phyloP scores from a whole-genome alignment of 2,329 filamentous ascomycete genomes.

The Trichoderma breve region DNA sequence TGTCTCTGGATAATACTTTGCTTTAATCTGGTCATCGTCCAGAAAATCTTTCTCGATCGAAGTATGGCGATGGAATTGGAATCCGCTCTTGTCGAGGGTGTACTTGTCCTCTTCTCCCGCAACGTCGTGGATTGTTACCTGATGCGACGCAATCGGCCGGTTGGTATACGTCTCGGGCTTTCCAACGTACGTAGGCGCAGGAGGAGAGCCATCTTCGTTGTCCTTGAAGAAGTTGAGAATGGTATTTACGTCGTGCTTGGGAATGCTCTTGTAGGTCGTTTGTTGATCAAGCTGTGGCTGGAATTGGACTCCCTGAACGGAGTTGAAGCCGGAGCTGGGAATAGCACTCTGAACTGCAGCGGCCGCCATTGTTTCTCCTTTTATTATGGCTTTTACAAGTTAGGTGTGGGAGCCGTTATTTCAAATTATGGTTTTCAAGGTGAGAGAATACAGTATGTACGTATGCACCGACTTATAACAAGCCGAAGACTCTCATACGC shows the following conservation, averaged over 20 bases:
- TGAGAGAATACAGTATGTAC: background rate
- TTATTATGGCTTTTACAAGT: background rate
- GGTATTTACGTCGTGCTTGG: conserved; percentile 34
- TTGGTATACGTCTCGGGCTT: conserved; percentile 36
- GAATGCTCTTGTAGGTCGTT: background rate
- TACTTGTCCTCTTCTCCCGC: conserved; percentile 36
- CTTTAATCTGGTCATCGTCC: conserved; percentile 61
- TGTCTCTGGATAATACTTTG: conserved; percentile 70
- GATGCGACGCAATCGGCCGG: conserved; percentile 27
- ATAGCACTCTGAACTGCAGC: conserved; percentile 25
- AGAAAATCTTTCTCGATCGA: conserved; percentile 38
- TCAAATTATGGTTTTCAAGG: background rate
- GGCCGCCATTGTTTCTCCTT: conserved; percentile 25
- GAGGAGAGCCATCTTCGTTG: conserved; percentile 42
- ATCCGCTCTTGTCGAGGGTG: conserved; percentile 40
- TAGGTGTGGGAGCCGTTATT: background rate
- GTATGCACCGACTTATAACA: background rate
- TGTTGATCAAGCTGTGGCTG: conserved; percentile 15
- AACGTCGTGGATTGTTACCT: conserved; percentile 37
- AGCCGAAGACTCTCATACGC: background rate
- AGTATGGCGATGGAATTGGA: conserved; percentile 34
- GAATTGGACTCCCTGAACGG: conserved; percentile 10
- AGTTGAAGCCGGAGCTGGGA: conserved; percentile 12
- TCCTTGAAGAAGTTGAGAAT: conserved; percentile 41
- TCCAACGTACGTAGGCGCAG: conserved; percentile 36